Base-by-base conservation (phyloP, 1,284 basidiomycete genomes). In the Melanopsichium pennsylvanicum region DNA sequence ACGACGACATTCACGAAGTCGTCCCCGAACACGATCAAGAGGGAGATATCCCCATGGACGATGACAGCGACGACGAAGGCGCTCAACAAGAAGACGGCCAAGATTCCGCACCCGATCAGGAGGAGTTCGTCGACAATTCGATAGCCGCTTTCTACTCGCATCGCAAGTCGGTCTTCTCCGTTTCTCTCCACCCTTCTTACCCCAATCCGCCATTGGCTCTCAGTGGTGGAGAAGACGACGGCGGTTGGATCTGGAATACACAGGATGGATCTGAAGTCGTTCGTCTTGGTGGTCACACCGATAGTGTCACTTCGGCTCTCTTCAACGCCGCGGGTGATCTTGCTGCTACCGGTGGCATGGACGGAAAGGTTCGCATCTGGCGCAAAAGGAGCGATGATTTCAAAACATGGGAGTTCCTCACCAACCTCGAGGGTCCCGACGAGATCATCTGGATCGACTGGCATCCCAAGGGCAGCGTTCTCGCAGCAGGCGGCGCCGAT, bases 261-360 rank as follows among this genome's bases (percentile, higher is more conserved):
- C 89, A 89, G 67, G 88, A 88, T 37, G 92, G 92, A 13, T 87
- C 90, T 70, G 84, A 89, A 61, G 85, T 97, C 35, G 89, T 89
- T 40, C 90, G 88, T 79, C 86, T 98, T 43, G 89, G 89, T 0
- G 95, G 95, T 1, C 95, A 98, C 82, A 88, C 88, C 7, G 96
- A 98, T 81, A 94, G 91, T 71, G 92, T 98, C 35, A 89, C 89
- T 4, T 85, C 86, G 45, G 86, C 87, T 1, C 89, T 86, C 34
- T 99, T 91, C 86, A 95, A 88, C 79, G 79, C 84, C 4, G 93
- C 97, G 78, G 95, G 96, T 10, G 89, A 95, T 81, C 86, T 95
- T 85, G 86, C 95, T 55, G 89, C 95, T 12, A 97, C 93, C 0
- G 95, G 93, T 16, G 94, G 95, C 0, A 97, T 99, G 92, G 95